Evolutionary conservation across 306 rosid genomes (phyloP).

Genomic region (Crataegus laevigata): DNA sequence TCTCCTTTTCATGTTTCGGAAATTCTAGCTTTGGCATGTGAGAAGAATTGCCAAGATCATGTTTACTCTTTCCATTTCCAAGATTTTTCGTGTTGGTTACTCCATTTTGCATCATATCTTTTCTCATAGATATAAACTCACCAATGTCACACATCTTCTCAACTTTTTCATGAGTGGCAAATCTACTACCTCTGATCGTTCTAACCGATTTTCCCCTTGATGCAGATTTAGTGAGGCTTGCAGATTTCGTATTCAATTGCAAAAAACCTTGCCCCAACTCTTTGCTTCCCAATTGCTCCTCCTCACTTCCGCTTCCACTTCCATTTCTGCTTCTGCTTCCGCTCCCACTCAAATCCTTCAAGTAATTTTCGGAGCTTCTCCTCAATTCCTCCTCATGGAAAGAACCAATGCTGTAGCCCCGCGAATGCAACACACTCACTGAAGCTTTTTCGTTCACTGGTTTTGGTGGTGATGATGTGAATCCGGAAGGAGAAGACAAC

Average conservation of each 20-base stretch:
- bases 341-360: slow-evolving; percentile 26
- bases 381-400: slow-evolving; percentile 22
- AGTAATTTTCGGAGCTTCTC: slow-evolving; percentile 22
- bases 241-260: slow-evolving; percentile 25
- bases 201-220: slow-evolving; percentile 78
- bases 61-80: slow-evolving; percentile 21
- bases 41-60: slow-evolving; percentile 18
- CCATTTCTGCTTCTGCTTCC: neutral
- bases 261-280: slow-evolving; percentile 20
- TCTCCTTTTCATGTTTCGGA: slow-evolving; percentile 21
- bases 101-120: slow-evolving; percentile 34
- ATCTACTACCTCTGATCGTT: slow-evolving; percentile 53
- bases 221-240: slow-evolving; percentile 30
- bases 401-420: slow-evolving; percentile 29
- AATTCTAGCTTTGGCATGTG: slow-evolving; percentile 26
- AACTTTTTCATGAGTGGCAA: slow-evolving; percentile 29
- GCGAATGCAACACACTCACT: slow-evolving; percentile 28
- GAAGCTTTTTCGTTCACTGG: slow-evolving; percentile 35
- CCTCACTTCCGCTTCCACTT: slow-evolving; percentile 17
- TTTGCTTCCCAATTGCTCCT: slow-evolving; percentile 17
- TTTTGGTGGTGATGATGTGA: slow-evolving; percentile 23
- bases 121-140: slow-evolving; percentile 27
- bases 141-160: slow-evolving; percentile 28
- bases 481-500: slow-evolving; percentile 33
- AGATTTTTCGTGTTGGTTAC: neutral